A percentile compares a stretch with the other conserved stretches of the same genome.
phyloP scores from a whole-genome alignment of 1,139 yeast species.

The Taphrina communis region DNA sequence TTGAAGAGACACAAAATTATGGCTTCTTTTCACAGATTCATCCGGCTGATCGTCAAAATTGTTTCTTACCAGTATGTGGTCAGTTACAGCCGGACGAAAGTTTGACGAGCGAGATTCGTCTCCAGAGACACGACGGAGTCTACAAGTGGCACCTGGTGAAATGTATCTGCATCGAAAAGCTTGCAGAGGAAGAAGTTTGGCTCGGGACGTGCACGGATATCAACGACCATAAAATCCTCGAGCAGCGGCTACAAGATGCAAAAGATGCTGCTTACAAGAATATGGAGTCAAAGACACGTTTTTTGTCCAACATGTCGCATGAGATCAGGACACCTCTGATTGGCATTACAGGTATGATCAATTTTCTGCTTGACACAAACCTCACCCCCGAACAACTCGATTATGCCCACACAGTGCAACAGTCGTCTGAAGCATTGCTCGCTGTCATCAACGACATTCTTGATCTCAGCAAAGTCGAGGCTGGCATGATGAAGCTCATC shows the following conservation, averaged over 20 bases:
- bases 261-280: conserved; percentile 50
- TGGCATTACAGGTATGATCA: conserved; percentile 93
- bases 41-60: conserved; percentile 51
- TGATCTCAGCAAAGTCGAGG: conserved; percentile 82
- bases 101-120: conserved; percentile 46
- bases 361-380: conserved; percentile 84
- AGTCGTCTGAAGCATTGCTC: conserved; percentile 73
- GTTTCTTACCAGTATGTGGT: conserved; percentile 47
- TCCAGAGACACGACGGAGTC: conserved; percentile 50
- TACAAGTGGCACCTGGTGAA: conserved; percentile 51
- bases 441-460: conserved; percentile 81
- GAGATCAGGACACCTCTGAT: conserved; percentile 90
- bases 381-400: conserved; percentile 79
- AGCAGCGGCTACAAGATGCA: conserved; percentile 71
- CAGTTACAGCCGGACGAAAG: conserved; percentile 44
- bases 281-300: conserved; percentile 46
- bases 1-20: conserved; percentile 50
- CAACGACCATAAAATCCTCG: conserved; percentile 53
- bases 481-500: conserved; percentile 81
- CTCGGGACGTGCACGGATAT: conserved; percentile 53
- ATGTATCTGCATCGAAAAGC: conserved; percentile 50
- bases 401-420: conserved; percentile 79
- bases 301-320: conserved; percentile 54
- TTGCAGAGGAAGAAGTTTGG: conserved; percentile 49
- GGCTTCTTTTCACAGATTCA: conserved; percentile 50